phyloP scores from a whole-genome alignment of 2,329 filamentous ascomycete genomes.

The Pseudogymnoascus sp. region DNA sequence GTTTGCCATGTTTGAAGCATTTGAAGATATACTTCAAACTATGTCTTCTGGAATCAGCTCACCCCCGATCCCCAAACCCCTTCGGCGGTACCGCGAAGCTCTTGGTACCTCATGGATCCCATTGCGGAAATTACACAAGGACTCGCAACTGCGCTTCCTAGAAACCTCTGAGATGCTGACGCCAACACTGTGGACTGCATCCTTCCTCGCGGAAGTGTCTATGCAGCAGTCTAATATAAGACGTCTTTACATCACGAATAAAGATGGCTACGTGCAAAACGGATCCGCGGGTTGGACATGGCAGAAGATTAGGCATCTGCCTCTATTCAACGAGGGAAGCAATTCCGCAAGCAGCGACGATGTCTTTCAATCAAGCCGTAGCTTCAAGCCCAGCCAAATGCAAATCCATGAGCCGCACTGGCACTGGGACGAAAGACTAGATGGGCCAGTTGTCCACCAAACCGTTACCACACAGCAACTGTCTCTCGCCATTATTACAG shows the following conservation, averaged over 20 bases:
- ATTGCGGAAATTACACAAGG: constrained; percentile 65
- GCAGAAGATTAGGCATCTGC: constrained; percentile 57
- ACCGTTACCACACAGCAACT: constrained; percentile 35
- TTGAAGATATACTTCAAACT: constrained; percentile 45
- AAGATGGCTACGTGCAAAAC: constrained; percentile 65
- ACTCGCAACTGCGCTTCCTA: constrained; percentile 62
- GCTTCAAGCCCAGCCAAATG: constrained; percentile 44
- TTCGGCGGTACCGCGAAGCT: constrained; percentile 32
- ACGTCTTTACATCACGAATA: constrained; percentile 67
- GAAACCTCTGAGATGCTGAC: constrained; percentile 65
- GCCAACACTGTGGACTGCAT: constrained; percentile 59
- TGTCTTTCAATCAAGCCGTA: constrained; percentile 33
- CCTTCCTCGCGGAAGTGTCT: constrained; percentile 60
- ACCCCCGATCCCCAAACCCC: constrained; percentile 14
- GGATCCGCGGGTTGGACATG: constrained; percentile 57
- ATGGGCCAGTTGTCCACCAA: constrained; percentile 39
- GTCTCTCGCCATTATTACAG: constrained; percentile 35
- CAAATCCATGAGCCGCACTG: constrained; percentile 57
- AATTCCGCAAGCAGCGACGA: constrained; percentile 28
- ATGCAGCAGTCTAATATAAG: constrained; percentile 59
- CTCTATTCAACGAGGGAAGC: constrained; percentile 32
- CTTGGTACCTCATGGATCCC: constrained; percentile 65
- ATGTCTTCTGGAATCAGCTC: constrained; percentile 21
- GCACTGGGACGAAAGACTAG: constrained; percentile 56
- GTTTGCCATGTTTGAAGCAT: constrained; percentile 51